Conservation (phyloP, 2,329 filamentous ascomycete species). For the Fusarium nematophilum region DNA sequence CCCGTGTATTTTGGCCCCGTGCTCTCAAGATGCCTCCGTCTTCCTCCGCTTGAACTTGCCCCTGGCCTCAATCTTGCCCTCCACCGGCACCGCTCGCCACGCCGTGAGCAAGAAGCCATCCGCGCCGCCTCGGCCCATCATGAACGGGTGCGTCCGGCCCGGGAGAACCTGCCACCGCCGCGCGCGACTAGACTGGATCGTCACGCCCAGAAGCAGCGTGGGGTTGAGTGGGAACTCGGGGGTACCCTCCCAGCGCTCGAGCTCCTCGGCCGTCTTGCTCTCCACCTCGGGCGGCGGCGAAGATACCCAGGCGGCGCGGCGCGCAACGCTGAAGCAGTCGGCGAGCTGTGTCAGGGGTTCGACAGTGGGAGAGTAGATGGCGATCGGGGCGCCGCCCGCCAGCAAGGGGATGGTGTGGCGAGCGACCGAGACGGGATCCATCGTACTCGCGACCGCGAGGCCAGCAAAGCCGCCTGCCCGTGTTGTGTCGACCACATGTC, state of each 20-base stretch:
- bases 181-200: conserved; percentile 82
- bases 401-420: conserved; percentile 82
- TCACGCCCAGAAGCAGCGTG: conserved; percentile 80
- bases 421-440: conserved; percentile 83
- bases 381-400: conserved; percentile 83
- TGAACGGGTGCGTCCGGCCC: conserved; percentile 90
- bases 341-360: conserved; percentile 82
- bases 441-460: conserved; percentile 82
- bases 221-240: conserved; percentile 90
- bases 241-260: conserved; percentile 68
- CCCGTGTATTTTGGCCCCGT: background rate
- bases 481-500: conserved; percentile 78
- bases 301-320: conserved; percentile 79
- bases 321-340: conserved; percentile 85
- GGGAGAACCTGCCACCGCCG: conserved; percentile 92
- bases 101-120: conserved; percentile 93
- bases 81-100: conserved; percentile 81
- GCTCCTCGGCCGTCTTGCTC: conserved; percentile 59
- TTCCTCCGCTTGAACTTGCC: conserved; percentile 82
- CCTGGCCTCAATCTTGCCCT: conserved; percentile 83
- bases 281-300: conserved; percentile 59
- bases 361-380: conserved; percentile 84
- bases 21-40: conserved; percentile 49
- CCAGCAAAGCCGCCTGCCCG: conserved; percentile 83
- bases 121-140: conserved; percentile 88